Conservation (phyloP, 2,329 filamentous ascomycete species). For the Cryphonectria japonica region DNA sequence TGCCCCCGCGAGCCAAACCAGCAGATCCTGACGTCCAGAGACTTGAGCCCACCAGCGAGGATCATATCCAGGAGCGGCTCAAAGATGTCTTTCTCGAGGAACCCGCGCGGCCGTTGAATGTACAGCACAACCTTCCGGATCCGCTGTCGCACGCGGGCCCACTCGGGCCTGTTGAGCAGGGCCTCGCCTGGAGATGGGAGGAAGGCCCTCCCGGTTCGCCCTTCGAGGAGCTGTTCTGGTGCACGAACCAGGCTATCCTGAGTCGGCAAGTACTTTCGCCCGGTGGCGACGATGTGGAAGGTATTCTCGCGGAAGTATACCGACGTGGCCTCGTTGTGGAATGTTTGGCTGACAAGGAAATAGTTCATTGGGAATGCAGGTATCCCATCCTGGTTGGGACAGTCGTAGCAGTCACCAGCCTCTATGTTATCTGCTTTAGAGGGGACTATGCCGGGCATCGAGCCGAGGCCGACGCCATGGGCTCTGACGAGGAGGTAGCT, state of each 20-base stretch:
- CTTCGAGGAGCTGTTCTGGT: neutral
- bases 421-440: neutral
- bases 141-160: conserved; percentile 28
- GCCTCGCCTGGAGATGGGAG: conserved; percentile 7
- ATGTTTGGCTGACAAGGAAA: conserved; percentile 27
- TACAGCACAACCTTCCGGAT: conserved; percentile 32
- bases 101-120: conserved; percentile 32
- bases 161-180: conserved; percentile 2
- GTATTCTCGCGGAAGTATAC: conserved; percentile 37
- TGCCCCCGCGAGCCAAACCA: conserved; percentile 11
- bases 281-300: conserved; percentile 34
- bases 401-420: neutral
- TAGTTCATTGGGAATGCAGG: conserved; percentile 13
- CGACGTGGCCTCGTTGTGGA: conserved; percentile 33
- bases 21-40: conserved; percentile 31
- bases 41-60: conserved; percentile 33
- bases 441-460: neutral
- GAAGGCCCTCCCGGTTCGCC: neutral
- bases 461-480: conserved; percentile 31
- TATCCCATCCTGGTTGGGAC: neutral
- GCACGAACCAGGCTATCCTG: neutral
- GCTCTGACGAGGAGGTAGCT: conserved; percentile 33
- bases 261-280: neutral
- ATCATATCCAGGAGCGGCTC: conserved; percentile 36
- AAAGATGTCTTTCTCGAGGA: conserved; percentile 28